Evolutionary conservation across 768 basidiomycete species (phyloP), one percentile per base, ranked within the genome.

Genomic region (Pisolithus sp.): DNA sequence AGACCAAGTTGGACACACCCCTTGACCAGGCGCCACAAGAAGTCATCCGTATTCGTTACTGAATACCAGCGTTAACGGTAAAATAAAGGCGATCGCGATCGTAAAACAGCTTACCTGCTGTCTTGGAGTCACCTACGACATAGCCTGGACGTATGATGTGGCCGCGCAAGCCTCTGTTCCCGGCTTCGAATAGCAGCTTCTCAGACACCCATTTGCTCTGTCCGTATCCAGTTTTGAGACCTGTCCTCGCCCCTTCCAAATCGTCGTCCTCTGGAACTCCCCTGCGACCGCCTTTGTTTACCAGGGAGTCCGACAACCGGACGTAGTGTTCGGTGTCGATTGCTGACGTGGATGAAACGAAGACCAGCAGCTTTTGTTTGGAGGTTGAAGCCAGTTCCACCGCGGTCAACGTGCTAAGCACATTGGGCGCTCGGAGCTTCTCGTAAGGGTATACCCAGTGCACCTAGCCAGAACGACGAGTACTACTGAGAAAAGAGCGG

Each of bases 361-460:
- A 98, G 1, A 93, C 82, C 52, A 97, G 66, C 2, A 73, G 65
- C 71, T 99, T 99, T 31, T 84, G 79, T 62, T 82, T 89, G 21
- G 76, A 73, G 7, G 78, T 75, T 12, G 84, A 79, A 3, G 90
- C 90, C 24, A 99, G 79, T 31, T 88, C 79, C 40, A 96, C 76
- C 6, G 85, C 84, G 2, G 88, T 86, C 51, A 99, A 63, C 6
- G 96, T 99, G 0, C 88, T 86, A 10, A 94, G 62, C n/a, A 98
- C 96, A 67, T 99, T 99, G 13, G 94, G 81, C 0, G 85, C 77
- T 7, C 94, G 88, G 10, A 99, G 77, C 65, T 85, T 92, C 65
- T 94, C 86, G 70, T 99, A 99, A 0, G 93, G 93, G 68, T 96
- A 99, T 3, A 99, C 91, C 96, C 96, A 99, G 63, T 99, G 96